Percentiles rank a stretch among this genome's conserved stretches.
Conservation (phyloP, 2,329 filamentous ascomycete species). For the Fusarium sp. region DNA sequence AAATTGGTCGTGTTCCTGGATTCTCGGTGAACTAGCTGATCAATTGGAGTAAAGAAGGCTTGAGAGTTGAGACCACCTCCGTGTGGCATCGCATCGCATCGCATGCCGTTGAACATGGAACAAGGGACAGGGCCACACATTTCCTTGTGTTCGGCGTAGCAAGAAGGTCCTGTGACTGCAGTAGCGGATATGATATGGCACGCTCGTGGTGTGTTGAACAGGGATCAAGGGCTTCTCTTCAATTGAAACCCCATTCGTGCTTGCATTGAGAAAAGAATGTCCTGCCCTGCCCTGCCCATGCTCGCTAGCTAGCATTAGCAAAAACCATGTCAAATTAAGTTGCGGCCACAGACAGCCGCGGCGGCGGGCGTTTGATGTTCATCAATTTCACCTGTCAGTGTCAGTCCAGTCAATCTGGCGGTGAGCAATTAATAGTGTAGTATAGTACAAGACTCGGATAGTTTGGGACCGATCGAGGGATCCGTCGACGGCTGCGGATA, state of each 20-base stretch:
- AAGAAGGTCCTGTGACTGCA: constrained; percentile 49
- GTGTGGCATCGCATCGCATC: constrained; percentile 17
- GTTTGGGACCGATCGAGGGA: constrained; percentile 38
- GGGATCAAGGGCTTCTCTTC: constrained; percentile 45
- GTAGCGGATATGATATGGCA: constrained; percentile 30
- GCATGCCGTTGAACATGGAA: constrained; percentile 30
- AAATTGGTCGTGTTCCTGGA: constrained; percentile 45
- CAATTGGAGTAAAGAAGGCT: constrained; percentile 38
- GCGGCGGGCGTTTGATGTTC: constrained; percentile 43
- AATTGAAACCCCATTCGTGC: constrained; percentile 48
- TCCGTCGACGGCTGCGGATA: constrained; percentile 36
- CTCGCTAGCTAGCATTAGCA: constrained; percentile 6
- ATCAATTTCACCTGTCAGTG: constrained; percentile 28
- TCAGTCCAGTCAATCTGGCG: constrained; percentile 42
- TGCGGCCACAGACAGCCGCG: constrained; percentile 30
- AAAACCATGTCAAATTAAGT: constrained; percentile 26
- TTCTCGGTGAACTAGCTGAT: constrained; percentile 47
- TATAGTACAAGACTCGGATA: constrained; percentile 26
- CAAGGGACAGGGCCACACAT: constrained; percentile 28
- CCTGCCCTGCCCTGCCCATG: constrained; percentile 20
- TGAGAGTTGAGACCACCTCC: constrained; percentile 2
- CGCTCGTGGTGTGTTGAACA: constrained; percentile 48
- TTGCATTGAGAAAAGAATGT: constrained; percentile 30
- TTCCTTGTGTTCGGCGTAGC: constrained; percentile 44
- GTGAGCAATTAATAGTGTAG: constrained; percentile 36